A percentile compares a stretch with the other conserved stretches of the same genome.
Evolutionary conservation across 2,329 filamentous ascomycete species (phyloP).

Genomic region (Colletotrichum caudatum): DNA sequence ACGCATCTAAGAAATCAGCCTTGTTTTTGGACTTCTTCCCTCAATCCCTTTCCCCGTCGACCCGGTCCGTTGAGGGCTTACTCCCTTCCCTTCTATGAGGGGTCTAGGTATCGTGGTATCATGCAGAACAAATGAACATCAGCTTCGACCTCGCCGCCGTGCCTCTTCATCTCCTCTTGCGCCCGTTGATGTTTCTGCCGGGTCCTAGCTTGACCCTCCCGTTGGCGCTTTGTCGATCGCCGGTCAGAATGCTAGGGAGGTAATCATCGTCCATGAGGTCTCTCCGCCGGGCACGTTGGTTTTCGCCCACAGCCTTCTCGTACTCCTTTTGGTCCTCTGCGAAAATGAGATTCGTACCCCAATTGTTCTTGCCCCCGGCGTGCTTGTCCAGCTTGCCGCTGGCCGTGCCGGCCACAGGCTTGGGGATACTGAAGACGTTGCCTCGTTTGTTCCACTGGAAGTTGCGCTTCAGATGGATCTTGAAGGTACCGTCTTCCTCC

Average conservation of each 20-base stretch:
- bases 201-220: constrained; percentile 85
- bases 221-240: constrained; percentile 72
- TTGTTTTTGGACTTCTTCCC: constrained; percentile 30
- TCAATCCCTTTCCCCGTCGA: background rate
- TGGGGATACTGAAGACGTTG: constrained; percentile 92
- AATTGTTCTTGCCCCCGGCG: constrained; percentile 82
- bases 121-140: constrained; percentile 39
- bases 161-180: constrained; percentile 23
- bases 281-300: constrained; percentile 75
- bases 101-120: constrained; percentile 41
- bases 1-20: constrained; percentile 27
- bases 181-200: constrained; percentile 81
- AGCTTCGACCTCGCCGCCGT: background rate
- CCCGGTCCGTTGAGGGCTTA: background rate
- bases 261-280: constrained; percentile 98
- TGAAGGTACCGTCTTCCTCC: constrained; percentile 82
- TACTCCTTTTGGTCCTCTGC: constrained; percentile 98
- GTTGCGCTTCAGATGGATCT: constrained; percentile 89
- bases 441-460: constrained; percentile 97
- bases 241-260: constrained; percentile 85
- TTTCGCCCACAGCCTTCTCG: constrained; percentile 70
- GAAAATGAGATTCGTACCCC: constrained; percentile 86
- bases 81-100: background rate
- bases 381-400: constrained; percentile 78
- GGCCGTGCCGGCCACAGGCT: constrained; percentile 83